phyloP scores from a whole-genome alignment of 2,329 filamentous ascomycete species.

The Exophiala bonariae region DNA sequence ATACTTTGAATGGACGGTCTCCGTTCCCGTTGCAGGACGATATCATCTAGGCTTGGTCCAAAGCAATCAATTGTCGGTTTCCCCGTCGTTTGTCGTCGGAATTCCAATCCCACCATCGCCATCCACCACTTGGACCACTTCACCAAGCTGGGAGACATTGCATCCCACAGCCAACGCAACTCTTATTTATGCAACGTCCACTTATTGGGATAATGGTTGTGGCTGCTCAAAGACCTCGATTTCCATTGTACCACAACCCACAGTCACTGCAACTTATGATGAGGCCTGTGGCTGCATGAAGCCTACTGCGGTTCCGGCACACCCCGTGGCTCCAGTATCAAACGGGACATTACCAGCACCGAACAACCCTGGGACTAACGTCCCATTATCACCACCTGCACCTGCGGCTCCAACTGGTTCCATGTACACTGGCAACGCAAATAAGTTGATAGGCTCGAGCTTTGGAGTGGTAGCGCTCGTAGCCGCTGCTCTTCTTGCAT shows the following conservation, averaged over 20 bases:
- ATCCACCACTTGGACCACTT: conserved; percentile 3
- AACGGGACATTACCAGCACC: conserved; percentile 15
- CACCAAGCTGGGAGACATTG: background rate
- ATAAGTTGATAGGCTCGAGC: conserved; percentile 10
- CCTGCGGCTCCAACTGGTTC: conserved; percentile 6
- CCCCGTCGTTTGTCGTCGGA: conserved; percentile 10
- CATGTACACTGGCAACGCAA: conserved; percentile 19
- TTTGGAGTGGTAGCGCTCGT: conserved; percentile 14
- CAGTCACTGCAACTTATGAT: conserved; percentile 16
- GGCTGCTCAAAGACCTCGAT: conserved; percentile 22
- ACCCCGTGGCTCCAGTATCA: conserved; percentile 5
- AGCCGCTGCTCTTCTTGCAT: conserved; percentile 16
- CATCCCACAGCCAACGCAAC: conserved; percentile 8
- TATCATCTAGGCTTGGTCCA: conserved; percentile 24
- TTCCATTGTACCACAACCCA: background rate
- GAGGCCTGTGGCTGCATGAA: conserved; percentile 19
- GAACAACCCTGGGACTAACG: conserved; percentile 11
- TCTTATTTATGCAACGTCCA: conserved; percentile 19
- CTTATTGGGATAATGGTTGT: conserved; percentile 22
- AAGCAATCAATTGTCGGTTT: conserved; percentile 12
- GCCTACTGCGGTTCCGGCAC: conserved; percentile 18
- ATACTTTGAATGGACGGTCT: conserved; percentile 22
- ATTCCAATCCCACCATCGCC: background rate
- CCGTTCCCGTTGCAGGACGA: conserved; percentile 19
- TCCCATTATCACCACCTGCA: conserved; percentile 9